phyloP scores from a whole-genome alignment of 371 early-diverging fungal genomes.

The Syncephalastrum racemosum region DNA sequence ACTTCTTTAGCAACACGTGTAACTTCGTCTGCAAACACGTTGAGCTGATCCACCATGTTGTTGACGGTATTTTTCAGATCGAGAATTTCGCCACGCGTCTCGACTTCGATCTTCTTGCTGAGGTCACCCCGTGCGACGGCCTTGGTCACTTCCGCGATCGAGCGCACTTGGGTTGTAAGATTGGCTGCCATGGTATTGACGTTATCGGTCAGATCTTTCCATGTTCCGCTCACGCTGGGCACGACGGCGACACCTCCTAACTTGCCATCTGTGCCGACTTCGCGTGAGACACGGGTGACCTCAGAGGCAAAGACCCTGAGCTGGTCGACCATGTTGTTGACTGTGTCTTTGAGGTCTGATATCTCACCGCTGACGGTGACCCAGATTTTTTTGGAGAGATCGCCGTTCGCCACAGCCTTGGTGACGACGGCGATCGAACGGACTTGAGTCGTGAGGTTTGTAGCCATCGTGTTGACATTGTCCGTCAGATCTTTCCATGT shows the following conservation, averaged over 20 bases:
- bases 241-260: conserved; percentile 34
- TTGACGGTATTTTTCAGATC: conserved; percentile 65
- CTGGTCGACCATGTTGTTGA: conserved; percentile 48
- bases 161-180: conserved; percentile 48
- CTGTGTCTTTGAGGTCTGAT: conserved; percentile 46
- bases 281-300: conserved; percentile 32
- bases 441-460: conserved; percentile 49
- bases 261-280: conserved; percentile 51
- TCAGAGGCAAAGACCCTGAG: conserved; percentile 39
- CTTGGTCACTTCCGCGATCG: conserved; percentile 49
- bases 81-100: conserved; percentile 64
- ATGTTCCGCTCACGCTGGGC: conserved; percentile 43
- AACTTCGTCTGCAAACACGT: conserved; percentile 39
- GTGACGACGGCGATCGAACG: conserved; percentile 55
- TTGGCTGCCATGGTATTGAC: conserved; percentile 49
- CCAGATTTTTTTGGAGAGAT: conserved; percentile 55
- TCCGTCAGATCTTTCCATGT: conserved; percentile 54
- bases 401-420: conserved; percentile 55
- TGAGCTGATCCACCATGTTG: conserved; percentile 56
- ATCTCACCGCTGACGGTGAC: conserved; percentile 66
- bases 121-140: conserved; percentile 57
- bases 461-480: conserved; percentile 51
- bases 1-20: conserved; percentile 40
- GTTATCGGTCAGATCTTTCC: conserved; percentile 50
- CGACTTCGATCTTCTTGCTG: conserved; percentile 58